Evolutionary conservation across 106 monocot species (phyloP), one percentile per base, ranked within the genome.

Genomic region (Allium cepa): DNA sequence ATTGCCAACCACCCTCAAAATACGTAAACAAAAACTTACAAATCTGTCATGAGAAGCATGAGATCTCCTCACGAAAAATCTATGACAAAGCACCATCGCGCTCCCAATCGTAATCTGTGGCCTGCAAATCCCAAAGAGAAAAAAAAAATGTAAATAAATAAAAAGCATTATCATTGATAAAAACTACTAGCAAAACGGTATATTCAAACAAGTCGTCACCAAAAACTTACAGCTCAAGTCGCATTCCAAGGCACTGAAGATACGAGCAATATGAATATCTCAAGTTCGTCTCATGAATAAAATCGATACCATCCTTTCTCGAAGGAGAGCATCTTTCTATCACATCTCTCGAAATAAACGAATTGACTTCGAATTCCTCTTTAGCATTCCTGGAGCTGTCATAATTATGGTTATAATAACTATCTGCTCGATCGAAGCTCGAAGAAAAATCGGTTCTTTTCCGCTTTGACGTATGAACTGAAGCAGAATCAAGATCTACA

Each of bases 1-100:
- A 36, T 36, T 4, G 36, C 5, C 36, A 36, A 36, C 1, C 36
- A 36, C 36, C 36, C 36, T 36, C 36, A 36, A 36, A 36, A 36
- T 36, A 36, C 36, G 5, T 36, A 36, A 36, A 36, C 36, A 57
- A 59, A 63, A 69, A 84, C 91, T 96, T 68, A 96, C 96, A 75
- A 86, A 88, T 92, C 88, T 88, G 49, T 96, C 96, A 70, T 96
- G 85, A 51, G 75, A 81, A 71, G 96, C 96, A 77, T 92, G 96
- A 46, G 96, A 96, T 80, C 92, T 81, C n/a, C 84, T 79, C 26
- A 86, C 70, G 69, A 85, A 96, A 68, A 96, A 96, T 2, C 92
- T 83, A 65, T 96, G 96, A 68, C 96, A 96, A 58, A 96, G 81
- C 49, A 96, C 85, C 74, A 79, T 85, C 17, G 92, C 88, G 45